Conservation (phyloP, 1,284 basidiomycete genomes). For the Apiotrichum akiyoshidainum region DNA sequence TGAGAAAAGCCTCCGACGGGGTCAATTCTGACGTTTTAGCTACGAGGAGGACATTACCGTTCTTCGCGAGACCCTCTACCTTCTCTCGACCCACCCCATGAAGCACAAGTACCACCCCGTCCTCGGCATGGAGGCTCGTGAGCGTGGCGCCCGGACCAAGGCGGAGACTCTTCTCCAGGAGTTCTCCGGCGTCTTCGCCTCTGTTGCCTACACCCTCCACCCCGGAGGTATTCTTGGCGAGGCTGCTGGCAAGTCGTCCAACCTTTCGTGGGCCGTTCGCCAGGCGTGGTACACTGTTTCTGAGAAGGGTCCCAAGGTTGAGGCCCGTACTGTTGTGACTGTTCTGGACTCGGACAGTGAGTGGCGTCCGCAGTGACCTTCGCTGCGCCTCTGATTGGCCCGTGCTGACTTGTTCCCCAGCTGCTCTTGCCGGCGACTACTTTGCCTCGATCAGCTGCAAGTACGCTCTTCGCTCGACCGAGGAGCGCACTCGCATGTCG, state of each 20-base stretch:
- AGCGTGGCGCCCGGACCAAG: conserved; percentile 34
- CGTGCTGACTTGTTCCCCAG: neutral
- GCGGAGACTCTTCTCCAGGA: conserved; percentile 31
- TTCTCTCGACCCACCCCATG: conserved; percentile 41
- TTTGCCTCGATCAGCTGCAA: conserved; percentile 37
- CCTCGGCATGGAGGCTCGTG: conserved; percentile 43
- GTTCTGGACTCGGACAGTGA: conserved; percentile 42
- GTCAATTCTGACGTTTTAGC: neutral
- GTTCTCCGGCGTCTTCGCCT: conserved; percentile 32
- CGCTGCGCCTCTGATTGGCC: neutral
- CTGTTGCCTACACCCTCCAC: conserved; percentile 39
- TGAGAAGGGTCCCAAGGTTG: conserved; percentile 7
- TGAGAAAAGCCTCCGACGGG: neutral
- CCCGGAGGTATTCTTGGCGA: conserved; percentile 38
- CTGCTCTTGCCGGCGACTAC: conserved; percentile 44
- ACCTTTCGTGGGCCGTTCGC: conserved; percentile 40
- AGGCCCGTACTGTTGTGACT: conserved; percentile 28
- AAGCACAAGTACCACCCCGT: conserved; percentile 38
- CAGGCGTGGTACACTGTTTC: conserved; percentile 20
- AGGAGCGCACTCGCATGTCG: conserved; percentile 30
- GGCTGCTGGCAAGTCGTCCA: conserved; percentile 40
- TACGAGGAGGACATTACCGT: conserved; percentile 41
- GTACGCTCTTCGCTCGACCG: conserved; percentile 31
- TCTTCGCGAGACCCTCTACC: conserved; percentile 39
- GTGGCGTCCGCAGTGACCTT: conserved; percentile 3